A percentile compares a stretch with the other conserved stretches of the same genome.
These are phyloP conservation scores for Aspergillus sp. DNA, from an alignment of 2,329 filamentous ascomycete genomes.

Conservation along the genomic window DNA sequence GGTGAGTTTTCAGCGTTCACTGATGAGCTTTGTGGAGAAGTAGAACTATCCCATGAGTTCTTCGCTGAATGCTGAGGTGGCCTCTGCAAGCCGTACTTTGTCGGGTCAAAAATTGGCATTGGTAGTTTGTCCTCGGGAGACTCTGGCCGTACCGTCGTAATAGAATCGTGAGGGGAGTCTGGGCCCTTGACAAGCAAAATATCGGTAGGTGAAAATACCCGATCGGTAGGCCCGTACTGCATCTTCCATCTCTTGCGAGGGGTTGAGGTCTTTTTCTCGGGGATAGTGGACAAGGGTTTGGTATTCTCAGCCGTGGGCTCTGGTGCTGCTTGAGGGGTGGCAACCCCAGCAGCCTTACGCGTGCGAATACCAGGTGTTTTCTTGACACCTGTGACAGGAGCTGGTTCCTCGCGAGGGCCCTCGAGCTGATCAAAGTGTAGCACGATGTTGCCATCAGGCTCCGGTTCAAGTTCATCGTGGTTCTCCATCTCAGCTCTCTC, in stretches of 20 bases:
- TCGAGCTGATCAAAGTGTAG: not conserved
- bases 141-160: not conserved
- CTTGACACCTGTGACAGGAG: not conserved
- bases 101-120: conserved; percentile 10
- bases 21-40: not conserved
- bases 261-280: conserved; percentile 3
- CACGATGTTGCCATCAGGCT: not conserved
- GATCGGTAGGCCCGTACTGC: conserved; percentile 8
- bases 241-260: conserved; percentile 14
- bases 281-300: not conserved
- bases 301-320: not conserved
- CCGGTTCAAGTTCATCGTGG: not conserved
- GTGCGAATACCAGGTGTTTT: conserved; percentile 15
- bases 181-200: not conserved
- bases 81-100: conserved; percentile 11
- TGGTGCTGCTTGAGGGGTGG: not conserved
- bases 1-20: not conserved
- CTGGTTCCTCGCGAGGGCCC: not conserved
- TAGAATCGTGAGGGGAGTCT: conserved; percentile 2
- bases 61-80: not conserved
- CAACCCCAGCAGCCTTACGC: conserved; percentile 5
- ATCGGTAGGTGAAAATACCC: not conserved
- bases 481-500: conserved; percentile 15
- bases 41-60: not conserved
- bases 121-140: conserved; percentile 2